Evolutionary conservation across 306 rosid species (phyloP), one percentile per base, ranked within the genome.

Genomic region (Ceratonia siliqua): DNA sequence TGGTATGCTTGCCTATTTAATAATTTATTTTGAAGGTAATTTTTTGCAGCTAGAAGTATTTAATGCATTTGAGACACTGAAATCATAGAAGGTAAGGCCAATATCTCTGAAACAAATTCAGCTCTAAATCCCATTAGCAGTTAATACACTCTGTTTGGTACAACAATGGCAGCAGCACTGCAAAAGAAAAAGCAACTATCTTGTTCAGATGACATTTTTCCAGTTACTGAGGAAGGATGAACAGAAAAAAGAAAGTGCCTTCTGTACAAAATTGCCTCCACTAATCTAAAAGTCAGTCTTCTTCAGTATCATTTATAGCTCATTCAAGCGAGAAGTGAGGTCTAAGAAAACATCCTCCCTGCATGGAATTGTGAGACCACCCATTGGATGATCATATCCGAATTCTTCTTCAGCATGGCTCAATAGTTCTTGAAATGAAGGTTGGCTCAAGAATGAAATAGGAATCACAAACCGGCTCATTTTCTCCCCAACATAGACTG

Each of bases 301-400:
- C 63, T 41, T 4, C 21, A 7, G 6, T 12, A 14, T 45, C 6
- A 3, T 13, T 45, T 45, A 45, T 2, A 4, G 20, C 33, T n/a
- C 5, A 24, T 27, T 61, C 54, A 58, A 64, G 58, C 54, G 4
- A 64, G 73, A 64, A 64, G 73, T 39, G 55, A 63, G 21, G n/a
- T 52, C 42, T 28, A 30, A 9, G 13, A 59, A 59, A 35, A 32
- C n/a, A 59, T 32, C 43, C 25, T 59, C 66, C 12, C 45, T 39
- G 56, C 66, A 64, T 7, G 79, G 65, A 14, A 75, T 64, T 24
- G 57, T 75, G 65, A 75, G 52, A 11, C 73, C 72, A 4, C 73
- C 79, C 66, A 49, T 75, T 25, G 79, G 73, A 52, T 63, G 73
- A 64, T 75, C 28, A 64, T 33, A n/a, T n/a, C n/a, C n/a, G n/a